Evolutionary conservation across 192 early-diverging fungal genomes (phyloP), one percentile per base, ranked within the genome.

Genomic region (Funneliformis mosseae): DNA sequence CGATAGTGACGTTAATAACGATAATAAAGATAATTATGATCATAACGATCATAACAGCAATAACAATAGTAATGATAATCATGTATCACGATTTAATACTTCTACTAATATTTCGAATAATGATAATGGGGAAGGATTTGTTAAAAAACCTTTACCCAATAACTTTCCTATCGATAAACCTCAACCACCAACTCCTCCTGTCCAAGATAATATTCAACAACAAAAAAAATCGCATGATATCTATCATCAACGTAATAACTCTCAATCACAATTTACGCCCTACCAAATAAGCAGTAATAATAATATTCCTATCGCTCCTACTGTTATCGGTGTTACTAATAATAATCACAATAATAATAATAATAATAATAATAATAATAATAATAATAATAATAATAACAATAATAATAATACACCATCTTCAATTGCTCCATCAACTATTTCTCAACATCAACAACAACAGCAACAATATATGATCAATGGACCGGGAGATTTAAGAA

Each of bases 391-490:
- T 33, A 33, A 33, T 16, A 55, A 21, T 21, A 21, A 4, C 14
- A 66, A 33, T 62, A 62, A 21, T 62, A 23, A 8, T 8, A 62
- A 62, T 23, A 14, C 64, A 27, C 25, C 75, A 64, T 55, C 27
- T 28, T 27, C 45, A 39, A 5, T 39, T 12, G 5, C 59, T 21
- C 61, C 11, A 7, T 38, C 21, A 18, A 2, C 50, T n/a, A 38
- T 16, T 62, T 59, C 42, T 59, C 74, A 80, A 41, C 63, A 78
- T 43, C 74, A 76, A 46, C 82, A 67, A 46, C 82, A 67, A 27
- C 72, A 25, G 66, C 81, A 78, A 46, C 48, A 4, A 28, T 59
- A 18, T 64, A 33, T 66, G 16, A 38, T 66, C 16, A 42, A 27
- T 46, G 76, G 76, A 45, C 62, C 62, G 4, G 76, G 76, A n/a